A percentile compares a stretch with the other conserved stretches of the same genome.
phyloP scores from a whole-genome alignment of 306 rosid species.

The Corylus americana region DNA sequence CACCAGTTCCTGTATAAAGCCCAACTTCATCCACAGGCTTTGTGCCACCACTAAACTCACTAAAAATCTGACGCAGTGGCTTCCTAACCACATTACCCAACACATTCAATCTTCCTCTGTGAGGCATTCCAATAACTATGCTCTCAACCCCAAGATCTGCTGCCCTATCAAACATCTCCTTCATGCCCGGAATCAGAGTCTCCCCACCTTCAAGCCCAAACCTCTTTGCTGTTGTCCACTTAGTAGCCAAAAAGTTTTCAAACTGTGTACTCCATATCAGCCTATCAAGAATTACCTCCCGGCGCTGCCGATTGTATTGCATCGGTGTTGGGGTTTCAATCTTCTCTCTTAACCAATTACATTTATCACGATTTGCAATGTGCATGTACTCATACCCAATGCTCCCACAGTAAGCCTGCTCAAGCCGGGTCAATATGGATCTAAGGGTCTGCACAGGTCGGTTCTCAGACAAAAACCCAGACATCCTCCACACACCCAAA shows the following conservation, averaged over 20 bases:
- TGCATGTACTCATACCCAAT: slow-evolving; percentile 98
- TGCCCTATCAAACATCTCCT: slow-evolving; percentile 88
- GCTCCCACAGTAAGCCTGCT: slow-evolving; percentile 95
- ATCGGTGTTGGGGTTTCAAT: slow-evolving; percentile 80
- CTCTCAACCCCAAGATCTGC: slow-evolving; percentile 98
- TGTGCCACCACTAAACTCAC: slow-evolving; percentile 81
- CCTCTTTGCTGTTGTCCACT: slow-evolving; percentile 94
- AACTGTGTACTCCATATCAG: slow-evolving; percentile 91
- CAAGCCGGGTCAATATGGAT: slow-evolving; percentile 86
- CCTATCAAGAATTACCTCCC: slow-evolving; percentile 85
- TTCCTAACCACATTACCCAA: slow-evolving; percentile 91
- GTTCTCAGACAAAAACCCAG: slow-evolving; percentile 96
- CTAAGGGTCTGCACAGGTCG: slow-evolving; percentile 93
- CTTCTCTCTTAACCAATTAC: slow-evolving; percentile 91
- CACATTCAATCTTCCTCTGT: slow-evolving; percentile 82
- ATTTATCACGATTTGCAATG: slow-evolving; percentile 76
- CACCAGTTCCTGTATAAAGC: slow-evolving; percentile 94
- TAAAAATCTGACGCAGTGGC: slow-evolving; percentile 89
- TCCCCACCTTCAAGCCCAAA: slow-evolving; percentile 96
- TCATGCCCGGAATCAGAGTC: slow-evolving; percentile 95
- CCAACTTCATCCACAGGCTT: slow-evolving; percentile 87
- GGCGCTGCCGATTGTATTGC: slow-evolving; percentile 69
- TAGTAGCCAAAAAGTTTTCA: slow-evolving; percentile 91
- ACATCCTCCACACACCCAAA: slow-evolving; percentile 93
- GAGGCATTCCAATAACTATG: slow-evolving; percentile 95